Conservation (phyloP, 495 filamentous ascomycete genomes). For the Neurospora sp. region DNA sequence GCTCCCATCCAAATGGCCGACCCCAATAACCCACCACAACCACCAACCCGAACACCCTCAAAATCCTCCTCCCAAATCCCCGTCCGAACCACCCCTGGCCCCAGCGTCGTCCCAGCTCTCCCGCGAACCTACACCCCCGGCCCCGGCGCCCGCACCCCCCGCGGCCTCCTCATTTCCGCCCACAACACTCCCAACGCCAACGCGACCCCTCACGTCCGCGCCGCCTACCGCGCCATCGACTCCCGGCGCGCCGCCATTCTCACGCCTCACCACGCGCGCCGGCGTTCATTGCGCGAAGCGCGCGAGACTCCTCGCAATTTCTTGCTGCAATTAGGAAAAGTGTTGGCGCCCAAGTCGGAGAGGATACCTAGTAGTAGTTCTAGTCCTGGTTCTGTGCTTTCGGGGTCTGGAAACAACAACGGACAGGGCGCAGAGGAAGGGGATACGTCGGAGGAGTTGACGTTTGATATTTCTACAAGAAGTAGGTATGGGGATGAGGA, state of each 20-base stretch:
- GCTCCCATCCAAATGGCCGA: not conserved
- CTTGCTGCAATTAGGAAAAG: slow-evolving; percentile 54
- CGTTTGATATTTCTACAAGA: not conserved
- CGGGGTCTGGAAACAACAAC: not conserved
- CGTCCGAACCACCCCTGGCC: slow-evolving; percentile 3
- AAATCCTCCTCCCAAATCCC: not conserved
- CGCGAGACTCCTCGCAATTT: slow-evolving; percentile 69
- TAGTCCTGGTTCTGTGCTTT: not conserved
- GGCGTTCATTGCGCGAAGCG: slow-evolving; percentile 55
- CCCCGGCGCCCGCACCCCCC: slow-evolving; percentile 3
- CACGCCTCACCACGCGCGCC: slow-evolving; percentile 56
- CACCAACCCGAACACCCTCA: not conserved
- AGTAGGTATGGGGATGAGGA: slow-evolving; percentile 44
- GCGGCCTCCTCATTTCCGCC: slow-evolving; percentile 26
- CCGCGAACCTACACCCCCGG: slow-evolving; percentile 20
- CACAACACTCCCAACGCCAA: slow-evolving; percentile 14
- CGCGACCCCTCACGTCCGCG: slow-evolving; percentile 57
- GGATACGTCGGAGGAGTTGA: not conserved
- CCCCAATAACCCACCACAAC: not conserved
- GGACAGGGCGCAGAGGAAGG: not conserved
- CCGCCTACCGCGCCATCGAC: slow-evolving; percentile 56
- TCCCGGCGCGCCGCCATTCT: slow-evolving; percentile 59
- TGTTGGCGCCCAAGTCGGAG: slow-evolving; percentile 51
- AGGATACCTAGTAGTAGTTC: slow-evolving; percentile 25
- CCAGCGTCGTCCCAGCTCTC: slow-evolving; percentile 7